Conservation (phyloP, 192 early-diverging fungal genomes). For the Entomortierella parvispora region DNA sequence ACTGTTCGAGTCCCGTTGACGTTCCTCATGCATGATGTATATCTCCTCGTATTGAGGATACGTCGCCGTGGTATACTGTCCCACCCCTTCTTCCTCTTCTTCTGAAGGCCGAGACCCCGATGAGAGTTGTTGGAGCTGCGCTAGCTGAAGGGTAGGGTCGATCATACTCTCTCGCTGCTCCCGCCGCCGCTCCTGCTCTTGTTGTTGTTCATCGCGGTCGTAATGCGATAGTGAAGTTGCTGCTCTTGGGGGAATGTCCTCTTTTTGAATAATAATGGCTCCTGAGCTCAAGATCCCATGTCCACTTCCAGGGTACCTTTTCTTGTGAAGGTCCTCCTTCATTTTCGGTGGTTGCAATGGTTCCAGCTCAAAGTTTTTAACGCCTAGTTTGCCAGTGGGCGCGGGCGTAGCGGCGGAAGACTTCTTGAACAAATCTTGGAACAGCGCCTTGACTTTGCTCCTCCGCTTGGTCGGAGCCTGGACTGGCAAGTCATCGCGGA, state of each 20-base stretch:
- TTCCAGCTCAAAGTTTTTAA: no score
- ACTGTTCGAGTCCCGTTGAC: neutral
- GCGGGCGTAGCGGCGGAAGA: neutral
- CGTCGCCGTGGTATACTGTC: no score
- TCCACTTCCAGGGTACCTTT: neutral
- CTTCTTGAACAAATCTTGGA: constrained; percentile 34
- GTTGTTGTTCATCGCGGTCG: neutral
- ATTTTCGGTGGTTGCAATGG: no score
- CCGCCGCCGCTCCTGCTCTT: constrained; percentile 15
- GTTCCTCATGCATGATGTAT: no score
- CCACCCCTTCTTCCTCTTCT: neutral
- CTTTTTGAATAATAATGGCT: neutral
- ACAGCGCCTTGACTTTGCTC: constrained; percentile 25
- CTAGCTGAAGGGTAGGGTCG: constrained; percentile 7
- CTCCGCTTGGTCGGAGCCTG: constrained; percentile 19
- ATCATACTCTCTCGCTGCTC: constrained; percentile 13
- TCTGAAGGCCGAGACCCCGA: neutral
- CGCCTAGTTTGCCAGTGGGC: neutral
- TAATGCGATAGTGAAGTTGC: constrained; percentile 12
- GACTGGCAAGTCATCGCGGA: constrained; percentile 2
- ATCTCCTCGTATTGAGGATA: neutral
- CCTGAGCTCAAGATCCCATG: neutral
- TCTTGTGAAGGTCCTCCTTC: neutral
- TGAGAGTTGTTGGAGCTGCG: neutral
- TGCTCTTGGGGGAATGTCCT: constrained; percentile 1